phyloP scores from a whole-genome alignment of 2,329 filamentous ascomycete genomes.

The Fusarium abutilonis region DNA sequence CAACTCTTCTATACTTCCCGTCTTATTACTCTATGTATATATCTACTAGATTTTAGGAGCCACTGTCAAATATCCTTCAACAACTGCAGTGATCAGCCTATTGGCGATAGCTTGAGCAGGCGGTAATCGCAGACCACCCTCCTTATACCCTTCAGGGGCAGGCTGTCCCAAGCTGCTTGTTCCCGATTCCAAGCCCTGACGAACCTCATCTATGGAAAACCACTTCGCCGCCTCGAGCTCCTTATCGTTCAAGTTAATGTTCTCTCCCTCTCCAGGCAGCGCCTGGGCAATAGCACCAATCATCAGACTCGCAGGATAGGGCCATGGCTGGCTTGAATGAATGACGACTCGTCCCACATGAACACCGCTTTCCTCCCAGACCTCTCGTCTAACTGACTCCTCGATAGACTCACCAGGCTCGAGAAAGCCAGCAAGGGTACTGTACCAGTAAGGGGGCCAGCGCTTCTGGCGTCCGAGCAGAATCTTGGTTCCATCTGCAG shows the following conservation, averaged over 20 bases:
- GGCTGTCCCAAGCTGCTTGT: slow-evolving; percentile 72
- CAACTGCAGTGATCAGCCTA: slow-evolving; percentile 82
- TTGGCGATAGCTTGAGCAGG: slow-evolving; percentile 92
- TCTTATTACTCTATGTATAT: not conserved
- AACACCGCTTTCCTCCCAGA: slow-evolving; percentile 87
- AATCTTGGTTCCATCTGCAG: slow-evolving; percentile 77
- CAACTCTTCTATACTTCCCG: slow-evolving; percentile 11
- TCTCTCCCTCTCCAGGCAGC: slow-evolving; percentile 75
- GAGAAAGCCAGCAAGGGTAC: slow-evolving; percentile 86
- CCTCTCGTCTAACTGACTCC: slow-evolving; percentile 83
- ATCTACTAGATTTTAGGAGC: slow-evolving; percentile 60
- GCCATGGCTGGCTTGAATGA: slow-evolving; percentile 88
- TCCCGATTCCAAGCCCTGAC: slow-evolving; percentile 75
- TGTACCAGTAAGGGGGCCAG: slow-evolving; percentile 88
- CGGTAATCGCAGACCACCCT: slow-evolving; percentile 82
- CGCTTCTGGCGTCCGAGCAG: slow-evolving; percentile 86
- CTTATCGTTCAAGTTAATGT: slow-evolving; percentile 85
- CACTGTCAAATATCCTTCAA: slow-evolving; percentile 74
- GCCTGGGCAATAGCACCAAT: slow-evolving; percentile 90
- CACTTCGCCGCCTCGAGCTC: slow-evolving; percentile 92
- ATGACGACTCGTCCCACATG: slow-evolving; percentile 79
- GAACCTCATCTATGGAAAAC: slow-evolving; percentile 84
- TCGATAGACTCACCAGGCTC: slow-evolving; percentile 88
- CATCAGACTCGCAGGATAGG: slow-evolving; percentile 86
- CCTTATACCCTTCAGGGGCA: slow-evolving; percentile 73